Evolutionary conservation across 1,139 yeast species (phyloP), one percentile per base, ranked within the genome.

Genomic region (Pichia sp.): DNA sequence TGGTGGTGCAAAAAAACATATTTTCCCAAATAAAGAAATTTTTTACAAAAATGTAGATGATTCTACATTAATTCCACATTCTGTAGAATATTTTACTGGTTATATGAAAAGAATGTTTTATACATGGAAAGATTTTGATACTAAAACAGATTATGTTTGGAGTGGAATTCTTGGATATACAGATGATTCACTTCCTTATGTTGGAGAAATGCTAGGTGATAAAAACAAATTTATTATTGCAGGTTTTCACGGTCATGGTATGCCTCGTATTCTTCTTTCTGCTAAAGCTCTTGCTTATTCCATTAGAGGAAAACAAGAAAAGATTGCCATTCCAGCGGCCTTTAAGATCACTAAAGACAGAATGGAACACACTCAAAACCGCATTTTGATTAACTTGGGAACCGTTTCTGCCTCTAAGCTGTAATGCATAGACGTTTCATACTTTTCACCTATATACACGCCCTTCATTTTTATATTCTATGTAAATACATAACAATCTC

Each of bases 231-330:
- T 56, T 44, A 55, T 64, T n/a, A 58, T 61, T 46, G 68, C 69
- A 18, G 69, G 69, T 1, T 66, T 62, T 49, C 65, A 62, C 41
- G 69, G 68, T 6, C 68, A 66, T 53, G 66, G 65, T 16, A 63
- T 63, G 66, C 67, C 67, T 16, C 52, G 65, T 33, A 56, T 57
- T 25, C 56, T 63, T 34, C 51, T 62, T 43, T 57, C 56, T 29
- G 65, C 62, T 14, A 62, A 60, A 42, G 63, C 61, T 3, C 43
- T 63, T 18, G 59, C 62, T 3, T 48, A 58, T 14, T 50, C 56
- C 52, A 52, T 62, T n/a, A 33, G 48, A 10, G 38, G 50, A 4
- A 56, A 47, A 13, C 43, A 44, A 7, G 9, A 49, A 10, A 51
- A 52, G 9, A 54, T 57, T 10, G 57, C 45, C 5, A 43, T 62